Evolutionary conservation across 2,329 filamentous ascomycete genomes (phyloP).

Genomic region (Ophiostoma sp.): DNA sequence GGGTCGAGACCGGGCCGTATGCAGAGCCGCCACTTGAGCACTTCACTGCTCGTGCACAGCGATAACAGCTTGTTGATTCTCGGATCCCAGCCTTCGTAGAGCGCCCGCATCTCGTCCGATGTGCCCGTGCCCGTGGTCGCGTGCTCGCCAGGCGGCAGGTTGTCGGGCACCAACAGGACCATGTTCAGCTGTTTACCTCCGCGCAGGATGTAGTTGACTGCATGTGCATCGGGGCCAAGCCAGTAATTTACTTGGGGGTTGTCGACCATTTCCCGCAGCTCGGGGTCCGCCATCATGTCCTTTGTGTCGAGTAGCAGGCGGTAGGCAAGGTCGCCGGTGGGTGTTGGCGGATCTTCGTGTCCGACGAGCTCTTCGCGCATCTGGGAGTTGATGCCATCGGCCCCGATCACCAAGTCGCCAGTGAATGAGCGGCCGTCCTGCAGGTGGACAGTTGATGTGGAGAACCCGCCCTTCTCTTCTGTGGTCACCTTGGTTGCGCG

Average conservation of each 20-base stretch:
- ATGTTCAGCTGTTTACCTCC: slow-evolving; percentile 35
- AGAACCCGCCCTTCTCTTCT: slow-evolving; percentile 22
- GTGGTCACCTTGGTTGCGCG: slow-evolving; percentile 29
- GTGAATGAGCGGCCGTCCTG: slow-evolving; percentile 31
- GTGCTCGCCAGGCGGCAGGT: slow-evolving; percentile 25
- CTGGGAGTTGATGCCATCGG: slow-evolving; percentile 37
- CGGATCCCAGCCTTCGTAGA: slow-evolving; percentile 36
- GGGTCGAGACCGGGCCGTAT: slow-evolving; percentile 39
- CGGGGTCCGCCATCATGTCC: slow-evolving; percentile 31
- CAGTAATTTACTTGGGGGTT: slow-evolving; percentile 33
- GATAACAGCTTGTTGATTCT: slow-evolving; percentile 34
- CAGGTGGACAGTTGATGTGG: slow-evolving; percentile 26
- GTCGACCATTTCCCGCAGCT: slow-evolving; percentile 30
- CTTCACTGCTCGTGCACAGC: slow-evolving; percentile 37
- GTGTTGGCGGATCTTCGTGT: slow-evolving; percentile 28
- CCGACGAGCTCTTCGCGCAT: slow-evolving; percentile 23
- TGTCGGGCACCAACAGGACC: slow-evolving; percentile 31
- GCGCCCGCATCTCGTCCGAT: slow-evolving; percentile 34
- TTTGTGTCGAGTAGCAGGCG: slow-evolving; percentile 32
- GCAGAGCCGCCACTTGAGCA: slow-evolving; percentile 45
- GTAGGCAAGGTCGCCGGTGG: slow-evolving; percentile 36
- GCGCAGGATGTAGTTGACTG: slow-evolving; percentile 34
- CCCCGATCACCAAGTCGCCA: slow-evolving; percentile 37
- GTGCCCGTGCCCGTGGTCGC: slow-evolving; percentile 30
- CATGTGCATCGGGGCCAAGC: slow-evolving; percentile 34